Conservation (phyloP, 1,284 basidiomycete genomes). For the Heterobasidion occidentale region DNA sequence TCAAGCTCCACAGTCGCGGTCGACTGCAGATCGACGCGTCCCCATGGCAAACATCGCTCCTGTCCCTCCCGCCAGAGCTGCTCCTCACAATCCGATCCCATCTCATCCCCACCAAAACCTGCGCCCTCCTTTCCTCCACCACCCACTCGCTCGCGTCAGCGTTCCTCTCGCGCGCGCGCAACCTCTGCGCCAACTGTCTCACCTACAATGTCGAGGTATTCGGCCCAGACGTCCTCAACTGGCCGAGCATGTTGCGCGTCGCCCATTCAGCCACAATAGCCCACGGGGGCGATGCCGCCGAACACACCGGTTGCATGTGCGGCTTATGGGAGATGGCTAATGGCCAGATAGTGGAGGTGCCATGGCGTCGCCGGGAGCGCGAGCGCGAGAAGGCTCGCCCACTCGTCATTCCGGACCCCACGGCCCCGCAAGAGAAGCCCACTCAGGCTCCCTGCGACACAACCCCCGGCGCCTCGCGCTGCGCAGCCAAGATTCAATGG, state of each 20-base stretch:
- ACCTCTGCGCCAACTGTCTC: constrained; percentile 37
- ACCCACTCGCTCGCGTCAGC: constrained; percentile 33
- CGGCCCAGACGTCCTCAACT: constrained; percentile 38
- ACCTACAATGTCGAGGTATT: constrained; percentile 40
- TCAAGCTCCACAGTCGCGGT: constrained; percentile 8
- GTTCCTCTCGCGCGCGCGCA: constrained; percentile 20
- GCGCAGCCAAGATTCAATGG: constrained; percentile 4
- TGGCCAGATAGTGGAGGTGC: not conserved
- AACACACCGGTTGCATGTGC: constrained; percentile 10
- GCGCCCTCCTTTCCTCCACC: constrained; percentile 26
- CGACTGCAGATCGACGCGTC: constrained; percentile 13
- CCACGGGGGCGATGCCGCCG: not conserved
- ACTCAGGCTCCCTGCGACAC: not conserved
- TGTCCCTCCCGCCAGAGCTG: constrained; percentile 38
- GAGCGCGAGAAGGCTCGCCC: not conserved
- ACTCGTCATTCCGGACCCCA: not conserved
- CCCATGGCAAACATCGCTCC: constrained; percentile 13
- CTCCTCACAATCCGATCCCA: constrained; percentile 35
- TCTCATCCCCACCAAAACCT: constrained; percentile 28
- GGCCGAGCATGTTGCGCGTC: constrained; percentile 15
- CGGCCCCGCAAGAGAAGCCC: not conserved
- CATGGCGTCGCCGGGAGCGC: not conserved
- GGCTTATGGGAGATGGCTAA: constrained; percentile 5
- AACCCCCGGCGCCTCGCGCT: not conserved
- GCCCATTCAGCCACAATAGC: not conserved